phyloP scores from a whole-genome alignment of 768 basidiomycete species.

The Termitomyces sp. region DNA sequence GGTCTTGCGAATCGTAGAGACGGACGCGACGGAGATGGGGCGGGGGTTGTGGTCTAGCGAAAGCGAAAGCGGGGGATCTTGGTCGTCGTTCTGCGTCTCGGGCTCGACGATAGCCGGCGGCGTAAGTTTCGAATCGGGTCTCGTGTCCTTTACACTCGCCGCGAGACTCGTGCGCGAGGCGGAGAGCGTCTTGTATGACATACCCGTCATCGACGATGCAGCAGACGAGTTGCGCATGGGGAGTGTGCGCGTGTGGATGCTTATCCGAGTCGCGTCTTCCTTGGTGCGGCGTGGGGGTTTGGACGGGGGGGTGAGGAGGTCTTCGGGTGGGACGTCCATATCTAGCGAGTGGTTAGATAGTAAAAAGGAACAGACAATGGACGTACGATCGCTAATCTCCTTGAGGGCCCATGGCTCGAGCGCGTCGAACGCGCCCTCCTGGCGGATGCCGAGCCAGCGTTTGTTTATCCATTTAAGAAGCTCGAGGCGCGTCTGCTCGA shows the following conservation, averaged over 20 bases:
- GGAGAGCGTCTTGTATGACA: slow-evolving; percentile 45
- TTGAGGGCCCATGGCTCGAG: slow-evolving; percentile 88
- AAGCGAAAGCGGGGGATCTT: slow-evolving; percentile 6
- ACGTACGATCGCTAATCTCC: slow-evolving; percentile 81
- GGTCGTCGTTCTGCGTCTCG: too few species aligned
- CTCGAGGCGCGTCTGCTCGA: slow-evolving; percentile 70
- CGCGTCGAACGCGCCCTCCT: slow-evolving; percentile 74
- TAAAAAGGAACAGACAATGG: not conserved
- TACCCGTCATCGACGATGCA: slow-evolving; percentile 25
- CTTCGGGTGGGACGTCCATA: slow-evolving; percentile 76
- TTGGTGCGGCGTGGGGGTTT: too few species aligned
- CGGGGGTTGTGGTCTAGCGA: slow-evolving; percentile 11
- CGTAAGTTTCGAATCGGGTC: slow-evolving; percentile 75
- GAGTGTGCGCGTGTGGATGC: slow-evolving; percentile 34
- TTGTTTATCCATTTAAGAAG: slow-evolving; percentile 72
- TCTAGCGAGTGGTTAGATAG: slow-evolving; percentile 37
- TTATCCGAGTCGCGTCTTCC: too few species aligned
- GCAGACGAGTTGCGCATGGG: slow-evolving; percentile 11
- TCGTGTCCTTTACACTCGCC: slow-evolving; percentile 27
- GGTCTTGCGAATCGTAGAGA: slow-evolving; percentile 26
- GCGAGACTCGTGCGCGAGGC: slow-evolving; percentile 22
- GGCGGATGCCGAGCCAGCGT: slow-evolving; percentile 72
- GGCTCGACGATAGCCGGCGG: slow-evolving; percentile 23
- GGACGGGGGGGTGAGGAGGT: slow-evolving; percentile 61
- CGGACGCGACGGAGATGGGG: slow-evolving; percentile 21